Percentiles rank a stretch among this genome's conserved stretches.
phyloP scores from a whole-genome alignment of 2,329 filamentous ascomycete genomes.

The Nemania serpens region DNA sequence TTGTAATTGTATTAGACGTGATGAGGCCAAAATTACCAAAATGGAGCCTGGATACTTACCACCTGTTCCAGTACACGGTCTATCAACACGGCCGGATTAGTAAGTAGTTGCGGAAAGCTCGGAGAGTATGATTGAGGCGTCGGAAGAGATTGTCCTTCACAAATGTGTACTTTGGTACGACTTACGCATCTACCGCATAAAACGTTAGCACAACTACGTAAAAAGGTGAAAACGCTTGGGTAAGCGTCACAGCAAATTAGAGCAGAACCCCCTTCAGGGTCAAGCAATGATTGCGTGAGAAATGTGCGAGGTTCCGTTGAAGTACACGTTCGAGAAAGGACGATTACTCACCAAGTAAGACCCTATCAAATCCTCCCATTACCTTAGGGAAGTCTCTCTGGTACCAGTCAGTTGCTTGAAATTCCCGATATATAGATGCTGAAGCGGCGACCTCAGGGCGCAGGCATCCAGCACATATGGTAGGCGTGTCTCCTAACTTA shows the following conservation, averaged over 20 bases:
- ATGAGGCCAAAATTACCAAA: neutral
- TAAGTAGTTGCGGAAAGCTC: neutral
- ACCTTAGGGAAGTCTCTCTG: conserved; percentile 85
- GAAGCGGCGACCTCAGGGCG: neutral
- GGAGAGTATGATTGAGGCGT: neutral
- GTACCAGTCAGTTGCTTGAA: conserved; percentile 1
- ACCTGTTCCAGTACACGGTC: conserved; percentile 93
- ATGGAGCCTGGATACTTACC: conserved; percentile 43
- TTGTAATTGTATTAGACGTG: conserved; percentile 4
- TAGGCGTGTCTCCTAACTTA: conserved; percentile 5
- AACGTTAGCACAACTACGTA: conserved; percentile 3
- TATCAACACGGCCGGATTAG: conserved; percentile 61
- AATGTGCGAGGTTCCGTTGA: neutral
- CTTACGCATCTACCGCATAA: conserved; percentile 56
- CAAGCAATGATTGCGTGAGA: neutral
- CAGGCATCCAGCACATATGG: neutral
- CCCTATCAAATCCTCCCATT: conserved; percentile 93
- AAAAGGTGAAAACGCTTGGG: neutral
- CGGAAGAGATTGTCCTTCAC: neutral
- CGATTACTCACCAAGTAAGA: conserved; percentile 45
- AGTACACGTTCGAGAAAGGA: neutral
- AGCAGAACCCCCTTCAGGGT: neutral
- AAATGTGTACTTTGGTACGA: neutral
- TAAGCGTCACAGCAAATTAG: neutral
- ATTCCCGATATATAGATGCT: neutral